Percentiles rank a stretch among this genome's conserved stretches.
phyloP scores from a whole-genome alignment of 306 rosid species.

The cucumber (Cucumis sativus) region DNA sequence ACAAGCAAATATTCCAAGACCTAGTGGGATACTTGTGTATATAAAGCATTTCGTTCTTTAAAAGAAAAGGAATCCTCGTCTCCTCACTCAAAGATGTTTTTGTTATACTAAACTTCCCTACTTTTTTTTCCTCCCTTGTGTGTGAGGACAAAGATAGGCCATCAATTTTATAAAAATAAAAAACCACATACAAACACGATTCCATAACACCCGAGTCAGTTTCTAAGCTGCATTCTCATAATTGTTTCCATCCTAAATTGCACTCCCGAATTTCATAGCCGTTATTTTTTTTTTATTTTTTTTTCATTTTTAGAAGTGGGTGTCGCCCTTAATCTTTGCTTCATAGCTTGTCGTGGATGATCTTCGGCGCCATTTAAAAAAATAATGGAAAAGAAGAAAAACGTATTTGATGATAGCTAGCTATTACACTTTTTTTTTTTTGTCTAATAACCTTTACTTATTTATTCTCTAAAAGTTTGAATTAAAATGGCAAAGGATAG shows the following conservation, averaged over 20 bases:
- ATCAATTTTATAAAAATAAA: too few species aligned
- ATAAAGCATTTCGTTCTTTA: neutral
- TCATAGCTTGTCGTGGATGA: too few species aligned
- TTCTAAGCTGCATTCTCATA: neutral
- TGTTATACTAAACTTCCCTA: neutral
- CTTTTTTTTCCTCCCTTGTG: neutral
- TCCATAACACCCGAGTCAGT: neutral
- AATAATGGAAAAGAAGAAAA: too few species aligned
- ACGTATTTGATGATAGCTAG: too few species aligned
- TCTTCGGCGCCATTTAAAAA: too few species aligned
- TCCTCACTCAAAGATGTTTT: neutral
- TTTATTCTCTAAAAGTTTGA: too few species aligned
- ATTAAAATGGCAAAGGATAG: too few species aligned
- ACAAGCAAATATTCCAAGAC: neutral
- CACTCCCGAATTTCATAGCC: neutral
- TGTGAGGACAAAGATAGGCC: neutral
- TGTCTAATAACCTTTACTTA: too few species aligned
- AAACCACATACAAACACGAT: neutral
- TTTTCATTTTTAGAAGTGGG: too few species aligned
- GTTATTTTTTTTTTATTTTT: too few species aligned
- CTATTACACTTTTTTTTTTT: too few species aligned
- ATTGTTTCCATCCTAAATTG: neutral
- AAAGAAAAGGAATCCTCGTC: neutral
- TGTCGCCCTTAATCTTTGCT: neutral
- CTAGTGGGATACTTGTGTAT: neutral